A percentile compares a stretch with the other conserved stretches of the same genome.
These are phyloP conservation scores for Boletus tomentosulus DNA, from an alignment of 768 basidiomycete species.

Conservation along the genomic window DNA sequence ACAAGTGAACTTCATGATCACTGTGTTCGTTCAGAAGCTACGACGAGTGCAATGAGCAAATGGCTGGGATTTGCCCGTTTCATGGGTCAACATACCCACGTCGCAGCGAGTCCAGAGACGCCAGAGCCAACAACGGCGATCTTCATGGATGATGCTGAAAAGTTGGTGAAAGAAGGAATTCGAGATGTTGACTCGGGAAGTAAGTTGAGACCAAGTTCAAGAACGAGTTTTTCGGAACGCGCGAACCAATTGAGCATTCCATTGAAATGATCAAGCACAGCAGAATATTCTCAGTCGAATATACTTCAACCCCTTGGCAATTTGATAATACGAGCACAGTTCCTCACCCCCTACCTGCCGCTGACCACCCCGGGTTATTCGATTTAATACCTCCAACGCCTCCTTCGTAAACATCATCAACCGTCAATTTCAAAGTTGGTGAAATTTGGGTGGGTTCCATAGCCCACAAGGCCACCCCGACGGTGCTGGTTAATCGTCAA, in stretches of 20 bases:
- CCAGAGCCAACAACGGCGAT: constrained; percentile 54
- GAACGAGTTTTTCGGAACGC: not conserved
- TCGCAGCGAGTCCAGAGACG: constrained; percentile 61
- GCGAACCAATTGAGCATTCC: too few species aligned
- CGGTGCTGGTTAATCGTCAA: constrained; percentile 36
- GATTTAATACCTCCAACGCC: constrained; percentile 54
- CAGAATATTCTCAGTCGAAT: too few species aligned
- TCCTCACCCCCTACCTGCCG: constrained; percentile 14
- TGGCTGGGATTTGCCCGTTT: too few species aligned
- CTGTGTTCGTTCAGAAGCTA: too few species aligned
- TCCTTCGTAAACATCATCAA: constrained; percentile 60
- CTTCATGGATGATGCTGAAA: too few species aligned
- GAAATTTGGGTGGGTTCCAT: constrained; percentile 47
- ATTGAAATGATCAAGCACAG: too few species aligned
- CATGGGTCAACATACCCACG: constrained; percentile 38
- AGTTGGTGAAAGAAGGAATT: too few species aligned
- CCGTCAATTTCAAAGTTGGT: constrained; percentile 49
- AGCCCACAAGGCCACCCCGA: constrained; percentile 67
- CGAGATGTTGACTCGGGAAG: too few species aligned
- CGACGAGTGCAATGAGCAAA: too few species aligned
- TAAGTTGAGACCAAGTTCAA: too few species aligned
- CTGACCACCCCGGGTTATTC: constrained; percentile 60
- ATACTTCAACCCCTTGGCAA: too few species aligned
- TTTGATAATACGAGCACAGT: not conserved
- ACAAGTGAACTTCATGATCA: too few species aligned